Evolutionary conservation across 2,329 filamentous ascomycete genomes (phyloP).

Genomic region (Pseudogymnoascus sp.): DNA sequence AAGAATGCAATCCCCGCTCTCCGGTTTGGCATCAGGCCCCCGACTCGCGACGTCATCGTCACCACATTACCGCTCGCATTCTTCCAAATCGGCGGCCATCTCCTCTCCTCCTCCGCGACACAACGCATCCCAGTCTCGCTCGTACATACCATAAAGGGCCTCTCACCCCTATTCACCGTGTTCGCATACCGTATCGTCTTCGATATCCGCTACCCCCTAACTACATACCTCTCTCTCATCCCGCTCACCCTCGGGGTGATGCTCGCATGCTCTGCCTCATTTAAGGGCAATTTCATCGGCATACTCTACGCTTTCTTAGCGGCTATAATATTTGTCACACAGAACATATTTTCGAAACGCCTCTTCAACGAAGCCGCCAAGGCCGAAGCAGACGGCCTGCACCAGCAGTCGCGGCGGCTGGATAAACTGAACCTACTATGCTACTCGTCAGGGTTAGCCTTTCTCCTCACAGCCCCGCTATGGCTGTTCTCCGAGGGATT

Average conservation of each 20-base stretch:
- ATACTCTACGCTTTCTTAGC: slow-evolving; percentile 81
- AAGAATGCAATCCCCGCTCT: slow-evolving; percentile 69
- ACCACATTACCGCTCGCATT: slow-evolving; percentile 85
- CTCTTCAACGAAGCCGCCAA: slow-evolving; percentile 91
- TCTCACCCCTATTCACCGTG: slow-evolving; percentile 93
- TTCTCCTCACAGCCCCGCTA: slow-evolving; percentile 78
- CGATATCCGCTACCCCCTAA: slow-evolving; percentile 75
- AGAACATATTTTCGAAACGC: slow-evolving; percentile 97
- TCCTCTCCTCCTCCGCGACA: slow-evolving; percentile 88
- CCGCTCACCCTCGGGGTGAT: slow-evolving; percentile 91
- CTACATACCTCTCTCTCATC: slow-evolving; percentile 84
- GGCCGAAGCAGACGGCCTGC: slow-evolving; percentile 66
- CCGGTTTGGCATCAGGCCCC: slow-evolving; percentile 73
- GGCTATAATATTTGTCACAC: slow-evolving; percentile 91
- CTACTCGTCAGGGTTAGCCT: slow-evolving; percentile 92
- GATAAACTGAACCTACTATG: slow-evolving; percentile 95
- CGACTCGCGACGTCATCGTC: slow-evolving; percentile 71
- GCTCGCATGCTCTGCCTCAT: slow-evolving; percentile 79
- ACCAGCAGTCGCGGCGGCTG: slow-evolving; percentile 64
- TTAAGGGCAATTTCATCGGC: slow-evolving; percentile 82
- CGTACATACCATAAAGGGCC: slow-evolving; percentile 96
- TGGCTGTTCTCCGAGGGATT: slow-evolving; percentile 92
- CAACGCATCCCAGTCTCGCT: slow-evolving; percentile 92
- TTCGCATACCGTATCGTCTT: slow-evolving; percentile 85
- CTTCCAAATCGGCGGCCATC: slow-evolving; percentile 90